A percentile compares a stretch with the other conserved stretches of the same genome.
Conservation (phyloP, 352 stramenopile species). For the Globisporangium canariense region DNA sequence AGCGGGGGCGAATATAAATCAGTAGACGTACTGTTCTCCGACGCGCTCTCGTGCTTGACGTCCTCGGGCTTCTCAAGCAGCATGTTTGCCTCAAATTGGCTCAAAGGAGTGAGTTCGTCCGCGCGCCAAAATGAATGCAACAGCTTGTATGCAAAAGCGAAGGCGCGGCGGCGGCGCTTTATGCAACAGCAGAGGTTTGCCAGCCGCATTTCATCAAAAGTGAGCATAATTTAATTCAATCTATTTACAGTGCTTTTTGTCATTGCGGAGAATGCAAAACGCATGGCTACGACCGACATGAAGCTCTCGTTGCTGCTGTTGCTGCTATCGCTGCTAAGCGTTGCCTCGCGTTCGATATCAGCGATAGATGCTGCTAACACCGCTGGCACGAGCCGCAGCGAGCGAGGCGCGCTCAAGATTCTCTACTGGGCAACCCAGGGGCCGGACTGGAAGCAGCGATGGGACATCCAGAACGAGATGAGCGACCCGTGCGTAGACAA, state of each 20-base stretch:
- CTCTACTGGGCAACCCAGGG: constrained; percentile 65
- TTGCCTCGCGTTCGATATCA: neutral
- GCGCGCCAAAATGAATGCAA: neutral
- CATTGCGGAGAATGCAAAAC: too few species aligned
- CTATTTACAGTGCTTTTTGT: too few species aligned
- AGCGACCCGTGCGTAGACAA: constrained; percentile 60
- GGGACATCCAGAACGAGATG: constrained; percentile 62
- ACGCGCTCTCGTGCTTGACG: constrained; percentile 73
- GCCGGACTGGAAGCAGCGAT: constrained; percentile 39
- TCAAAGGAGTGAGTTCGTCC: too few species aligned
- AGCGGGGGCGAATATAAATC: neutral
- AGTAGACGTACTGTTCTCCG: constrained; percentile 46
- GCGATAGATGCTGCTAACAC: neutral
- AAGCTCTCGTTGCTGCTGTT: neutral
- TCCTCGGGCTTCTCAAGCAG: constrained; percentile 78
- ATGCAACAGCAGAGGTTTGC: too few species aligned
- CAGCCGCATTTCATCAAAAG: too few species aligned
- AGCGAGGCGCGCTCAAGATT: constrained; percentile 60
- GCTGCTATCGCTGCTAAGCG: neutral
- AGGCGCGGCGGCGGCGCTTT: too few species aligned
- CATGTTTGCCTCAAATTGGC: constrained; percentile 28
- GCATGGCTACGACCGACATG: neutral
- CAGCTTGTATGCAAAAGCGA: too few species aligned
- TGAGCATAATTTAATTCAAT: too few species aligned
- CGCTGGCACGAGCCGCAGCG: constrained; percentile 26